Evolutionary conservation across 306 rosid genomes (phyloP), one percentile per base, ranked within the genome.

Genomic region (Ormosia semicastrata): DNA sequence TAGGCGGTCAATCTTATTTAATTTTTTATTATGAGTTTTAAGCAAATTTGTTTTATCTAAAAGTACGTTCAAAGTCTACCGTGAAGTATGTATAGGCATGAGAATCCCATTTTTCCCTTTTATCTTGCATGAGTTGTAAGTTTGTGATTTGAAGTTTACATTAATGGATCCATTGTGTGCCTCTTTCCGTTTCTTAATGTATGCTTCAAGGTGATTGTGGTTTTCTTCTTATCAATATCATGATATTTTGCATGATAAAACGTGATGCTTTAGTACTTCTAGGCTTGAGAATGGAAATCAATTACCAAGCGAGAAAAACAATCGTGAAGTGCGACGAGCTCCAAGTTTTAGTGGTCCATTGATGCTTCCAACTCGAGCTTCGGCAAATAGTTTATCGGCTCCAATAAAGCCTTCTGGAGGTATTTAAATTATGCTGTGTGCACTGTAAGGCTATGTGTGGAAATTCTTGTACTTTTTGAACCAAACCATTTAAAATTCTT

Each of bases 351-450:
- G 99, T 87, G 99, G 99, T 75, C 99, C 99, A 36, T 77, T 96
- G 84, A 94, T 92, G 98, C 97, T 96, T 81, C 99, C 99, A 66
- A 96, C 90, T 77, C 92, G 97, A 80, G 99, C 99, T 84, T 96
- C 99, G 0, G 98, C 99, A 84, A 96, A 96, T 88, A 96, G 99
- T 91, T 91, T 96, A 79, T 96, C 99, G 9, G 99, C 99, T 69
- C 99, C 99, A 43, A 94, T 96, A 85, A 96, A 94, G 79, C 87
- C 94, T 86, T 92, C 99, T 76, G 99, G 97, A 88, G 99, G 99
- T 96, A 92, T 78, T 81, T 70, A 79, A 62, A 71, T 81, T 66
- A 66, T 79, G 66, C 24, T 59, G 49, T 73, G 64, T 24, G 24
- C 69, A 58, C 10, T 34, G 8, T 17, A 41, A 24, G 56, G 83